phyloP scores from a whole-genome alignment of 1,139 yeast genomes.

The Sugiyamaella pinicola region DNA sequence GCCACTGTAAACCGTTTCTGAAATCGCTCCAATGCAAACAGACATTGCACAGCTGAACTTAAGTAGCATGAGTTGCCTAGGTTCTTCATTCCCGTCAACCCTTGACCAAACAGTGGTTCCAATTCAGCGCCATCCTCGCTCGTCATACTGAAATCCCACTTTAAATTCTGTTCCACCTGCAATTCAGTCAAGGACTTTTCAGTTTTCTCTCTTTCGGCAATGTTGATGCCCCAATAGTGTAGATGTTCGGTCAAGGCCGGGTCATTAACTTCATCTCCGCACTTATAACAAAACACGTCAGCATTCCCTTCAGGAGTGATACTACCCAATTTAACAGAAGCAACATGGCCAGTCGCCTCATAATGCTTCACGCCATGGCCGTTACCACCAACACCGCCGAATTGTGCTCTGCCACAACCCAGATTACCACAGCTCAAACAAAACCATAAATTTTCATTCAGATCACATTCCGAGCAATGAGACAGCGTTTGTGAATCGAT shows the following conservation, averaged over 20 bases:
- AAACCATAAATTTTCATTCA: conserved; percentile 83
- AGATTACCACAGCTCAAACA: conserved; percentile 85
- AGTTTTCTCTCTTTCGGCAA: conserved; percentile 59
- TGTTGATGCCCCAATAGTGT: conserved; percentile 67
- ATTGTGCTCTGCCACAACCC: conserved; percentile 93
- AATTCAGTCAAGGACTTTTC: conserved; percentile 87
- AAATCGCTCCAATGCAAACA: conserved; percentile 53
- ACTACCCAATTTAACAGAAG: conserved; percentile 90
- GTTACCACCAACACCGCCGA: conserved; percentile 89
- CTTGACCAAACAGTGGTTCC: conserved; percentile 65
- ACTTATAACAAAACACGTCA: conserved; percentile 84
- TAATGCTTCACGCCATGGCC: conserved; percentile 85
- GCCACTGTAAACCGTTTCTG: conserved; percentile 34
- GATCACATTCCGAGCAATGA: conserved; percentile 66
- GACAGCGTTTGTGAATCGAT: conserved; percentile 45
- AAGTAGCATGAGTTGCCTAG: conserved; percentile 92
- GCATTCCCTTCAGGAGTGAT: conserved; percentile 64
- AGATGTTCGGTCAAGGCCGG: conserved; percentile 58
- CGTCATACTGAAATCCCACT: conserved; percentile 88
- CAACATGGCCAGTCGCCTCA: conserved; percentile 59
- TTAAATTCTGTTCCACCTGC: conserved; percentile 87
- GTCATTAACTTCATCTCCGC: conserved; percentile 87
- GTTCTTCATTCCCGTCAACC: conserved; percentile 79
- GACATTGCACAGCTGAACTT: conserved; percentile 75
- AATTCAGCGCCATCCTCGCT: conserved; percentile 69